A percentile compares a stretch with the other conserved stretches of the same genome.
Evolutionary conservation across 2,329 filamentous ascomycete species (phyloP).

Genomic region (Fusarium fujikuroi): DNA sequence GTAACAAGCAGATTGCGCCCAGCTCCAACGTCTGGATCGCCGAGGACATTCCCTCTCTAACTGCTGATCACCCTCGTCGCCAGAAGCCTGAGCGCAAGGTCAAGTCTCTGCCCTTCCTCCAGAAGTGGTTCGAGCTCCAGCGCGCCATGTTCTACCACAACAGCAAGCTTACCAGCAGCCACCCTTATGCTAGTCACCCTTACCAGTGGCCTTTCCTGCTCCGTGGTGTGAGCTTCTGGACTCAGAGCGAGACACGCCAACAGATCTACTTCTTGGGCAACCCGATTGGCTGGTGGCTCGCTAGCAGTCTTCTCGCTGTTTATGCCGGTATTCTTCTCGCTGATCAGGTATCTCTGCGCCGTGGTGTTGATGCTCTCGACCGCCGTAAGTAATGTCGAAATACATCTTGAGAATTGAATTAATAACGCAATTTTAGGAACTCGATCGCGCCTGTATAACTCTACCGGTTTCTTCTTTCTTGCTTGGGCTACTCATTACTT

Average conservation of each 20-base stretch:
- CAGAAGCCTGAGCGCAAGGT: slow-evolving; percentile 80
- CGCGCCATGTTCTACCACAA: slow-evolving; percentile 99
- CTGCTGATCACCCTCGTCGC: slow-evolving; percentile 76
- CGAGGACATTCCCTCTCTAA: slow-evolving; percentile 87
- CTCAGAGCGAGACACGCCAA: slow-evolving; percentile 90
- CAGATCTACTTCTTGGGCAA: slow-evolving; percentile 99
- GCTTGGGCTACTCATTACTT: slow-evolving; percentile 98
- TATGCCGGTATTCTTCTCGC: slow-evolving; percentile 92
- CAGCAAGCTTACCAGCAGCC: slow-evolving; percentile 95
- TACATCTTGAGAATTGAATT: neutral
- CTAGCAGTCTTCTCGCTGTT: slow-evolving; percentile 90
- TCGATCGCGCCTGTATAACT: slow-evolving; percentile 95
- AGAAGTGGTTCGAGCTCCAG: slow-evolving; percentile 96
- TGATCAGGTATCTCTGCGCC: slow-evolving; percentile 91
- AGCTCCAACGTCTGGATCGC: slow-evolving; percentile 95
- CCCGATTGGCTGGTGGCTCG: slow-evolving; percentile 96
- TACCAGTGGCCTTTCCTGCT: slow-evolving; percentile 99
- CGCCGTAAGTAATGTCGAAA: slow-evolving; percentile 73
- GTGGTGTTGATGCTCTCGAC: slow-evolving; percentile 92
- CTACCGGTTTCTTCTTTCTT: slow-evolving; percentile 98
- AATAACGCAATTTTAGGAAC: slow-evolving; percentile 69
- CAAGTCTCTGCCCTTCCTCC: slow-evolving; percentile 87
- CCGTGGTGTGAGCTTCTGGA: slow-evolving; percentile 99
- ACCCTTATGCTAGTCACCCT: slow-evolving; percentile 93
- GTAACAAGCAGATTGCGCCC: slow-evolving; percentile 93